Percentiles rank a stretch among this genome's conserved stretches.
These are phyloP conservation scores for Yamadazyma scolyti DNA, from an alignment of 805 yeast species.

Conservation along the genomic window DNA sequence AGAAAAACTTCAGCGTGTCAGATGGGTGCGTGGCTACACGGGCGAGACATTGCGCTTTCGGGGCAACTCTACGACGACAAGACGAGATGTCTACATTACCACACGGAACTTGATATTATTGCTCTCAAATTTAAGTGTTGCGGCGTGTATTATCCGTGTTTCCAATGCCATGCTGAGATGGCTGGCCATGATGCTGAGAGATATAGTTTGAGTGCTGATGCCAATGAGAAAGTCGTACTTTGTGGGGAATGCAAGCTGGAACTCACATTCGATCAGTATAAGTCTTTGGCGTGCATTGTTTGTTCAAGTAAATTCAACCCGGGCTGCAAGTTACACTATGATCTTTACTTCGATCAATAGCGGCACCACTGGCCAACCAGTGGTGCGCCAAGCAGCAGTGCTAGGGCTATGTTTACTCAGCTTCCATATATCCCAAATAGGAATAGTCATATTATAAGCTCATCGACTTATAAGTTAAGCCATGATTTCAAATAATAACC, in stretches of 20 bases:
- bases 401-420: too few relatives aligned
- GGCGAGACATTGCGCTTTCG: not conserved
- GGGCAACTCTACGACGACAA: conserved; percentile 20
- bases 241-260: conserved; percentile 35
- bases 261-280: conserved; percentile 26
- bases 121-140: conserved; percentile 41
- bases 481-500: too few relatives aligned
- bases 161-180: conserved; percentile 29
- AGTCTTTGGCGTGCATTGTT: conserved; percentile 16
- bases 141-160: conserved; percentile 33
- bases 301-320: conserved; percentile 34
- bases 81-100: conserved; percentile 39
- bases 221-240: conserved; percentile 19
- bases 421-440: too few relatives aligned
- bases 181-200: conserved; percentile 8
- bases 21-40: too few relatives aligned
- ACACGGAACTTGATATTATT: conserved; percentile 29
- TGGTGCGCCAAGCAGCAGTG: too few relatives aligned
- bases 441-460: too few relatives aligned
- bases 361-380: too few relatives aligned
- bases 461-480: too few relatives aligned
- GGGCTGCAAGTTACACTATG: conserved; percentile 32
- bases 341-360: conserved; percentile 34
- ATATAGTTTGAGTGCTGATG: conserved; percentile 8
- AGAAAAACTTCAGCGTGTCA: too few relatives aligned